Percentiles rank a stretch among this genome's conserved stretches.
Conservation (phyloP, 2,329 filamentous ascomycete genomes). For the Dactylella cylindrospora region DNA sequence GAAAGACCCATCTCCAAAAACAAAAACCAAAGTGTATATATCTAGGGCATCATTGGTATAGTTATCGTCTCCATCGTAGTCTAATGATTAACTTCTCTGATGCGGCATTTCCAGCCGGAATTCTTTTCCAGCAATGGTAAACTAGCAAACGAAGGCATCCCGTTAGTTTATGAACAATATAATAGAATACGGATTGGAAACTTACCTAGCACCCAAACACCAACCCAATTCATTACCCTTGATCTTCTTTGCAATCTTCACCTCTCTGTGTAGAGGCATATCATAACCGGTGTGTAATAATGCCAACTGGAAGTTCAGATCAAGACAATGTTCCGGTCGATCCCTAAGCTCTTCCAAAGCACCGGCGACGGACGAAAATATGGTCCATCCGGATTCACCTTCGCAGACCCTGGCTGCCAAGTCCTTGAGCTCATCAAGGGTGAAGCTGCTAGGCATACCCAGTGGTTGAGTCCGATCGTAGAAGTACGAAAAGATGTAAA, state of each 20-base stretch:
- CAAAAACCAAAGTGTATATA: too few relatives aligned
- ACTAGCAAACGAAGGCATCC: constrained; percentile 59
- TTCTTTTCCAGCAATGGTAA: constrained; percentile 74
- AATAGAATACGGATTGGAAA: constrained; percentile 21
- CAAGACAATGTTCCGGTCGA: constrained; percentile 87
- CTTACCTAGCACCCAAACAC: constrained; percentile 94
- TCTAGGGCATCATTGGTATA: too few relatives aligned
- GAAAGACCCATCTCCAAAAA: too few relatives aligned
- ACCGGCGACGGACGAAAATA: constrained; percentile 73
- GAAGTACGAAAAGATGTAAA: constrained; percentile 98
- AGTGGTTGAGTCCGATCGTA: constrained; percentile 91
- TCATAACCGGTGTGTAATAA: constrained; percentile 94
- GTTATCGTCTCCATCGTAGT: constrained; percentile 5
- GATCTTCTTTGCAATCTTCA: constrained; percentile 98
- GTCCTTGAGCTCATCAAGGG: constrained; percentile 82
- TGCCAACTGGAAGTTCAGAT: constrained; percentile 94
- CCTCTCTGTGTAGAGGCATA: constrained; percentile 93
- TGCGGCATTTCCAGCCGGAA: constrained; percentile 87
- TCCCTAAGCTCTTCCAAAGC: constrained; percentile 78
- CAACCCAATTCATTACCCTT: constrained; percentile 95
- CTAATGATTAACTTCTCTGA: constrained; percentile 70
- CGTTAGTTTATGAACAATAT: not conserved
- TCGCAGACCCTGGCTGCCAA: constrained; percentile 78
- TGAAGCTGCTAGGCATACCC: constrained; percentile 98
- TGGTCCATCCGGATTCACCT: constrained; percentile 68